These are phyloP conservation scores for Fagus crenata DNA, from an alignment of 306 rosid species.

Conservation along the genomic window DNA sequence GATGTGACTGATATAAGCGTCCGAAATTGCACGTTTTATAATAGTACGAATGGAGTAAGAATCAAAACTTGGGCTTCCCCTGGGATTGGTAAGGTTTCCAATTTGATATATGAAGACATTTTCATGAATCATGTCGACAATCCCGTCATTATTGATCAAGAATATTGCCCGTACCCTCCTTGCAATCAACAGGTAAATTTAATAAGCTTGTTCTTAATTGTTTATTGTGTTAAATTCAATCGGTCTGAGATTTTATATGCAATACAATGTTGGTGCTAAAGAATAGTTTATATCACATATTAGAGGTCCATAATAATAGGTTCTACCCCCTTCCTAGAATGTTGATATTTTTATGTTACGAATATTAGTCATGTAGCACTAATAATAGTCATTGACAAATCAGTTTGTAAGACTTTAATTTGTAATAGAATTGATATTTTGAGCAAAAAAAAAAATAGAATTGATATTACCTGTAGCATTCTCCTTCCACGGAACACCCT, in stretches of 20 bases:
- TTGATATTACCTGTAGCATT: no score
- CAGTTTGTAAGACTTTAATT: no score
- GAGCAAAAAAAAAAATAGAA: no score
- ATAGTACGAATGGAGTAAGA: slow-evolving; percentile 52
- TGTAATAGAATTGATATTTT: no score
- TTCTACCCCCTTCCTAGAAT: no score
- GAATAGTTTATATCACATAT: no score
- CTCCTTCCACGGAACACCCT: no score
- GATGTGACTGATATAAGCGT: slow-evolving; percentile 44
- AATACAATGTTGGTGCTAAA: no score
- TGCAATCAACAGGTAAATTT: slow-evolving; percentile 34
- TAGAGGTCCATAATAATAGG: no score
- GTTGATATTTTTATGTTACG: no score
- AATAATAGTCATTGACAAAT: no score
- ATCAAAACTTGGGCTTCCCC: slow-evolving; percentile 64
- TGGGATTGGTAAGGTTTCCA: slow-evolving; percentile 24
- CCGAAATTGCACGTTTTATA: slow-evolving; percentile 41
- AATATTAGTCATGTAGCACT: no score
- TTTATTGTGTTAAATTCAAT: background rate
- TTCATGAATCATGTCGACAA: slow-evolving; percentile 37
- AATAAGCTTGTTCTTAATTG: background rate
- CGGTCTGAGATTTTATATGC: background rate
- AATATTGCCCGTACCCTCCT: slow-evolving; percentile 43
- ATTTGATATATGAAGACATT: slow-evolving; percentile 50
- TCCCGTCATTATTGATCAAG: slow-evolving; percentile 61